Evolutionary conservation across 2,329 filamentous ascomycete genomes (phyloP).

Genomic region (Alternaria panax): DNA sequence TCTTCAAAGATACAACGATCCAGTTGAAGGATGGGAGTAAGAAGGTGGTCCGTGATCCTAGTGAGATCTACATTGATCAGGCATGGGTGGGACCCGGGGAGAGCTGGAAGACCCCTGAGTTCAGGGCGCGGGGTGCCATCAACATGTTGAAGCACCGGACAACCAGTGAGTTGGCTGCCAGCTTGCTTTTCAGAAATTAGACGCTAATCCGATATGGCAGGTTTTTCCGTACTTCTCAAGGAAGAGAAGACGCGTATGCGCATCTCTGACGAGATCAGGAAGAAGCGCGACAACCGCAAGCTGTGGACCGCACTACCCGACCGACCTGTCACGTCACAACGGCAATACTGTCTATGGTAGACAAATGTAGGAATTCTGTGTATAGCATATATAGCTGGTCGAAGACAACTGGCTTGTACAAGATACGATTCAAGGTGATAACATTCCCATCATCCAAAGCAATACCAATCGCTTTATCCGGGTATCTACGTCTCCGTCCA

Average conservation of each 20-base stretch:
- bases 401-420: constrained; percentile 18
- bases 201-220: constrained; percentile 52
- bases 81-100: constrained; percentile 86
- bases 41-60: constrained; percentile 74
- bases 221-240: constrained; percentile 82
- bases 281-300: constrained; percentile 75
- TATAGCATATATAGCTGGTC: constrained; percentile 10
- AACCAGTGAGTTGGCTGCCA: constrained; percentile 69
- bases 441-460: constrained; percentile 36
- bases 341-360: constrained; percentile 93
- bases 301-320: constrained; percentile 91
- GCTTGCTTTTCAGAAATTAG: neutral
- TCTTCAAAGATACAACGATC: constrained; percentile 63
- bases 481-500: constrained; percentile 7
- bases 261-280: constrained; percentile 77
- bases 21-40: constrained; percentile 77
- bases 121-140: constrained; percentile 77
- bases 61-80: constrained; percentile 88
- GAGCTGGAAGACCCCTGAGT: constrained; percentile 63
- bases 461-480: constrained; percentile 19
- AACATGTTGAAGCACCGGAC: constrained; percentile 73
- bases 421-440: constrained; percentile 28
- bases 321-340: constrained; percentile 80
- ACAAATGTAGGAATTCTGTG: constrained; percentile 4
- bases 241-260: constrained; percentile 91